Percentiles rank a stretch among this genome's conserved stretches.
Evolutionary conservation across 176 grass and related monocot genomes (phyloP).

Genomic region (Oropetium thomaeum): DNA sequence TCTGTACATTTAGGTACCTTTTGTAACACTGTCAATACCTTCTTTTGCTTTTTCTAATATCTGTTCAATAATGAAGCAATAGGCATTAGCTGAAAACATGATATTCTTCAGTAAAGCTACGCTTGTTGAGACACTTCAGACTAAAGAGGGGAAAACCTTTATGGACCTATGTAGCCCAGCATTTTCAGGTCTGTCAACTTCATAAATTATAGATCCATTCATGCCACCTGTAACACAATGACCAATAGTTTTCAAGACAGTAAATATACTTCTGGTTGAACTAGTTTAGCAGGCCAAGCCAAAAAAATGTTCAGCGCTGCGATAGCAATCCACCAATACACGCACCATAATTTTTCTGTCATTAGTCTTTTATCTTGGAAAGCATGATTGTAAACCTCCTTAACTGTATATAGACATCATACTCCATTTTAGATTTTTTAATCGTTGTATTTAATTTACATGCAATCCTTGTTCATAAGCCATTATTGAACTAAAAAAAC

Average conservation of each 20-base stretch:
- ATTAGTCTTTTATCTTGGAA: slow-evolving; percentile 3
- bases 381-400: slow-evolving; percentile 8
- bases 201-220: slow-evolving; percentile 95
- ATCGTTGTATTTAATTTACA: not conserved
- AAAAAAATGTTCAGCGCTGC: too few species aligned
- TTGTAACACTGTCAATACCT: slow-evolving; percentile 57
- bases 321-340: not conserved
- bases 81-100: not conserved
- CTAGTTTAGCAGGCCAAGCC: not conserved
- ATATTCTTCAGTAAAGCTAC: slow-evolving; percentile 4
- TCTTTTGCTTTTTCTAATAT: slow-evolving; percentile 82
- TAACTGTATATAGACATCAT: not conserved
- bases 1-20: slow-evolving; percentile 45
- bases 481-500: not conserved
- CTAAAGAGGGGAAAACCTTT: slow-evolving; percentile 43
- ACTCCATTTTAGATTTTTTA: not conserved
- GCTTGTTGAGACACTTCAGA: not conserved
- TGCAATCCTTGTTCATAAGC: not conserved
- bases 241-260: not conserved
- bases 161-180: slow-evolving; percentile 73
- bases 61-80: slow-evolving; percentile 43
- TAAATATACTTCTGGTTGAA: not conserved
- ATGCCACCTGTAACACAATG: slow-evolving; percentile 74
- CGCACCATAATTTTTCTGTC: not conserved
- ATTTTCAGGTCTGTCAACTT: slow-evolving; percentile 93